Conservation (phyloP, 2,329 filamentous ascomycete genomes). For the Metarhizium anisopliae region DNA sequence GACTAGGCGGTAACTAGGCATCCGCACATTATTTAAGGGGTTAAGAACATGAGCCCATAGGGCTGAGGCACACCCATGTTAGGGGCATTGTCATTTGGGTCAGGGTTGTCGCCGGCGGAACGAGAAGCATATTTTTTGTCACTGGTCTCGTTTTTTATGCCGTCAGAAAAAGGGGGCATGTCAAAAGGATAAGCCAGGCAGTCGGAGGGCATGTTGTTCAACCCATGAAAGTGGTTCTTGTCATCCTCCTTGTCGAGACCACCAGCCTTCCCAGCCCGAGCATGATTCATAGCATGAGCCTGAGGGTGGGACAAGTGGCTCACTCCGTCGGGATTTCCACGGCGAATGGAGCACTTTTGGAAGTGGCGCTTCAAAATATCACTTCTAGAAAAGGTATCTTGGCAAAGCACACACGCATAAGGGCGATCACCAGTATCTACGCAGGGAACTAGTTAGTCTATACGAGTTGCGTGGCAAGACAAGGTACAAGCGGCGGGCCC, state of each 20-base stretch:
- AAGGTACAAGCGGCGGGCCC: neutral
- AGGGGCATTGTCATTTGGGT: slow-evolving; percentile 46
- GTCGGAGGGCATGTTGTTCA: slow-evolving; percentile 49
- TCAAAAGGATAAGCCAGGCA: slow-evolving; percentile 49
- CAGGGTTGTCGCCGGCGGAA: slow-evolving; percentile 48
- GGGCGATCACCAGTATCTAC: slow-evolving; percentile 93
- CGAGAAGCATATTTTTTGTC: slow-evolving; percentile 54
- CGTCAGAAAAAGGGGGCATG: slow-evolving; percentile 47
- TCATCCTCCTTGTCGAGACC: slow-evolving; percentile 44
- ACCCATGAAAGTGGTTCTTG: slow-evolving; percentile 51
- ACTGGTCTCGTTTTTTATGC: slow-evolving; percentile 50
- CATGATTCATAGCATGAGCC: slow-evolving; percentile 75
- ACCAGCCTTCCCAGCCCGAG: slow-evolving; percentile 47
- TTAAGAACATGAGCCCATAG: slow-evolving; percentile 50
- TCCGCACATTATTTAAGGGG: slow-evolving; percentile 57
- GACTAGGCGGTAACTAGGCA: slow-evolving; percentile 56
- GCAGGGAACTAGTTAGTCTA: slow-evolving; percentile 18
- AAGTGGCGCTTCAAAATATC: slow-evolving; percentile 99
- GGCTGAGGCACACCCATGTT: slow-evolving; percentile 43
- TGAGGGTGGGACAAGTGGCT: slow-evolving; percentile 91
- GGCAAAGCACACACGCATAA: slow-evolving; percentile 96
- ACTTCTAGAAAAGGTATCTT: slow-evolving; percentile 94
- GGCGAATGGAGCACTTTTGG: slow-evolving; percentile 94
- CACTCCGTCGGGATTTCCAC: slow-evolving; percentile 89
- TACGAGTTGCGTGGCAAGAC: slow-evolving; percentile 15